Conservation (phyloP, 139 green algal species). For the Pleodorina starrii region DNA sequence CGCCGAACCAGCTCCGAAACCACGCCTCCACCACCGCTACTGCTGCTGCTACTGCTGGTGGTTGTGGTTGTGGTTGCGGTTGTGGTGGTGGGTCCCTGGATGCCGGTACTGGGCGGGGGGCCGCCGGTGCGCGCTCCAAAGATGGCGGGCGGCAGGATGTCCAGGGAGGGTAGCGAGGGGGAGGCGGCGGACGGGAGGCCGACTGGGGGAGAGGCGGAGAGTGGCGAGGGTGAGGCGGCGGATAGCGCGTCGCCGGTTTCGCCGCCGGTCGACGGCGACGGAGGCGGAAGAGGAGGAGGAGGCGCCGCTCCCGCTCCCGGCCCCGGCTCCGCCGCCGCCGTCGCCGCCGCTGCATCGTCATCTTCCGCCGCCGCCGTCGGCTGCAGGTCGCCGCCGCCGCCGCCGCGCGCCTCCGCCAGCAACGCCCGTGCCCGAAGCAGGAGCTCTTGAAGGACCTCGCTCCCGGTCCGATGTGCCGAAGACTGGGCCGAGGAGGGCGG, state of each 20-base stretch:
- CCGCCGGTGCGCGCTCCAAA: background rate
- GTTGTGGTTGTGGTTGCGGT: background rate
- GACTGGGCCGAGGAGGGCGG: background rate
- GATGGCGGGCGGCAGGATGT: constrained; percentile 19
- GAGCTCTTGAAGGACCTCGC: background rate
- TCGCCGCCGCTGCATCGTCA: background rate
- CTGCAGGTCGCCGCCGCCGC: background rate
- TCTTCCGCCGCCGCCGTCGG: background rate
- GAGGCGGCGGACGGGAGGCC: background rate
- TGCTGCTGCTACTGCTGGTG: background rate
- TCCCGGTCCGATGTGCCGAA: no score
- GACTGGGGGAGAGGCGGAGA: background rate
- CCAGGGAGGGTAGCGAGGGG: background rate
- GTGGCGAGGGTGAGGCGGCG: background rate
- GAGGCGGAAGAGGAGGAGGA: background rate
- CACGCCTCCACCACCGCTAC: background rate
- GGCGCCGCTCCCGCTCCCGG: no score
- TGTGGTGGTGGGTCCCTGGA: no score
- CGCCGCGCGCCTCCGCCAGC: background rate
- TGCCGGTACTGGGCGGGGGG: no score
- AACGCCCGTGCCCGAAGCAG: background rate
- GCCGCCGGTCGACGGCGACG: background rate
- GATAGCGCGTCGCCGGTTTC: background rate
- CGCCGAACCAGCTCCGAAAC: background rate
- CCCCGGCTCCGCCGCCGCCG: background rate